Conservation (phyloP, 192 early-diverging fungal genomes). For the Spinellus fusiger region DNA sequence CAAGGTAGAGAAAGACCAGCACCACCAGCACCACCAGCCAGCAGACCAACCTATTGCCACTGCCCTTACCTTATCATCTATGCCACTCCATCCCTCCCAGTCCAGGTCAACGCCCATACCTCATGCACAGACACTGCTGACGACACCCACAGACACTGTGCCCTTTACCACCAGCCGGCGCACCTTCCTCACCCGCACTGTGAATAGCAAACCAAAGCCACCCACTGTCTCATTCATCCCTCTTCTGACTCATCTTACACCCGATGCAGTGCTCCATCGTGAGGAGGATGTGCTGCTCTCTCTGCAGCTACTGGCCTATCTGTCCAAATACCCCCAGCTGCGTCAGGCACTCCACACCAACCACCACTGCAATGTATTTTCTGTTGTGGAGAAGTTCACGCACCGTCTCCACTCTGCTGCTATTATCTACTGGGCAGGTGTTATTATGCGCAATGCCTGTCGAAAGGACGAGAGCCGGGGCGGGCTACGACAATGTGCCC, state of each 20-base stretch:
- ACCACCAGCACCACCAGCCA: neutral
- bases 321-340: conserved; percentile 84
- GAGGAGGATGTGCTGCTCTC: conserved; percentile 79
- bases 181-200: conserved; percentile 15
- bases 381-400: conserved; percentile 71
- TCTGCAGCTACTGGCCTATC: conserved; percentile 80
- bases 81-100: neutral
- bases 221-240: conserved; percentile 18
- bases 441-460: conserved; percentile 78
- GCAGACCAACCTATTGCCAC: neutral
- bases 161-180: conserved; percentile 13
- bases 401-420: conserved; percentile 57
- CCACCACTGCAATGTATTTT: conserved; percentile 61
- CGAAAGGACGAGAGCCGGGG: conserved; percentile 66
- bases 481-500: conserved; percentile 72
- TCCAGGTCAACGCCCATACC: conserved; percentile 14
- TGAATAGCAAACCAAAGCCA: conserved; percentile 6
- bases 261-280: conserved; percentile 50
- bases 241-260: conserved; percentile 30
- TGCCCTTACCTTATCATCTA: neutral
- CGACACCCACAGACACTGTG: conserved; percentile 8
- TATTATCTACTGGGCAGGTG: conserved; percentile 69
- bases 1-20: conserved; percentile 43
- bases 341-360: conserved; percentile 55
- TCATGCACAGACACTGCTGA: no score